Evolutionary conservation across 805 yeast species (phyloP), one percentile per base, ranked within the genome.

Genomic region (Myxozyma geophila): DNA sequence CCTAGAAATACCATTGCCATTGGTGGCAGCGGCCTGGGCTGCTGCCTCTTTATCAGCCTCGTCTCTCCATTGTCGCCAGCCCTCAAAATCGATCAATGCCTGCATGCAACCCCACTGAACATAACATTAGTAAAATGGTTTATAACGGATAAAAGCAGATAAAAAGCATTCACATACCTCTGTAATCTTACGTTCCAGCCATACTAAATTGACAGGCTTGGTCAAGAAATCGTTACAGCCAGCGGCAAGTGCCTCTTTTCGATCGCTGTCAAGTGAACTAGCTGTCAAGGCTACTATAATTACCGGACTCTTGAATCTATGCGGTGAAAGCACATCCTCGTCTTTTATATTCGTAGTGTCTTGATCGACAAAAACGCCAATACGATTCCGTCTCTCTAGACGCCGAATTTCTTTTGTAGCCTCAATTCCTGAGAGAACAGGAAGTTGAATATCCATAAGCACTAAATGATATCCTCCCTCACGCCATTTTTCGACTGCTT

Each of bases 251-350:
- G 99, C 99, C 71, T 90, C 90, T 66, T 90, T 87, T 74, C 89
- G 87, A 76, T 92, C 98, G 37, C 87, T 87, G 13, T 87, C 85
- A 36, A 95, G 84, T 17, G 95, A 89, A 7, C 95, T 87, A 0
- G 99, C 99, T 1, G 99, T 95, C 57, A 95, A 79, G 0, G 99
- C 99, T 21, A 95, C 99, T 58, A 95, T 93, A 61, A 95, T 95
- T n/a, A 96, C 97, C 0, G 99, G 99, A 0, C 96, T 88, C 67
- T 90, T 83, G 76, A 91, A 91, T n/a, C 83, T 76, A 10, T 79
- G 77, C 35, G 83, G 74, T 69, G 89, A 90, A 7, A 90, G 75
- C 47, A 78, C 79, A 67, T 88, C 92, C 9, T 80, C 82, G 10
- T 78, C 79, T 60, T 73, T 55, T 58, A 62, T 54, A 70, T 72